Conservation (phyloP, 495 filamentous ascomycete genomes). For the Xylaria scruposa region DNA sequence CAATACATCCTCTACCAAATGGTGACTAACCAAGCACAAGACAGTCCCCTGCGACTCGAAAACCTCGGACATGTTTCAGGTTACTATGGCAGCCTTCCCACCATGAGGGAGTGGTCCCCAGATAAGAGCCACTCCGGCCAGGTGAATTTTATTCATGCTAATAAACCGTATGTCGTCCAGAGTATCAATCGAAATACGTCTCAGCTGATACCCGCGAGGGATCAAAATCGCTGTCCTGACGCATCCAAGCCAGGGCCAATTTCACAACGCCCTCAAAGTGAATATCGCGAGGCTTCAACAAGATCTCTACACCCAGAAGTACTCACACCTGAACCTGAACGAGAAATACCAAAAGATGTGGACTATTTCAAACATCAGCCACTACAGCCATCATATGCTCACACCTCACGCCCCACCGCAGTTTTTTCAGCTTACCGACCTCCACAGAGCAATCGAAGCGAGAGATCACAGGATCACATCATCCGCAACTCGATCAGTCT, state of each 20-base stretch:
- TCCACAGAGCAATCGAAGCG: not conserved
- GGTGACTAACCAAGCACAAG: constrained; percentile 6
- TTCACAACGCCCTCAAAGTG: not conserved
- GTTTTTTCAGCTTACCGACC: constrained; percentile 7
- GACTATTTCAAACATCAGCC: not conserved
- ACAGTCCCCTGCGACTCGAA: constrained; percentile 21
- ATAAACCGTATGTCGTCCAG: not conserved
- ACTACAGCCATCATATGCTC: constrained; percentile 25
- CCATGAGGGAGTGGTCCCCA: not conserved
- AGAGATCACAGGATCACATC: too few relatives aligned
- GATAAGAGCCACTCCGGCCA: not conserved
- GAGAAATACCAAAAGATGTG: not conserved
- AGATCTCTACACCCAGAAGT: not conserved
- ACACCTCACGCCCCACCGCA: not conserved
- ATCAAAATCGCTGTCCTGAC: not conserved
- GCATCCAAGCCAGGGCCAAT: not conserved
- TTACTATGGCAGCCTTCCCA: constrained; percentile 13
- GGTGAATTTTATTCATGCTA: not conserved
- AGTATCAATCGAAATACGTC: not conserved
- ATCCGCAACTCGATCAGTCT: not conserved
- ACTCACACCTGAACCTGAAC: not conserved
- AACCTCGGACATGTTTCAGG: constrained; percentile 24
- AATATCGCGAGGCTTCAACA: not conserved
- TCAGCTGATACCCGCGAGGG: constrained; percentile 7
- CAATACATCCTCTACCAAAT: not conserved